These are phyloP conservation scores for Leccinum arenicola DNA, from an alignment of 768 basidiomycete species.

Conservation along the genomic window DNA sequence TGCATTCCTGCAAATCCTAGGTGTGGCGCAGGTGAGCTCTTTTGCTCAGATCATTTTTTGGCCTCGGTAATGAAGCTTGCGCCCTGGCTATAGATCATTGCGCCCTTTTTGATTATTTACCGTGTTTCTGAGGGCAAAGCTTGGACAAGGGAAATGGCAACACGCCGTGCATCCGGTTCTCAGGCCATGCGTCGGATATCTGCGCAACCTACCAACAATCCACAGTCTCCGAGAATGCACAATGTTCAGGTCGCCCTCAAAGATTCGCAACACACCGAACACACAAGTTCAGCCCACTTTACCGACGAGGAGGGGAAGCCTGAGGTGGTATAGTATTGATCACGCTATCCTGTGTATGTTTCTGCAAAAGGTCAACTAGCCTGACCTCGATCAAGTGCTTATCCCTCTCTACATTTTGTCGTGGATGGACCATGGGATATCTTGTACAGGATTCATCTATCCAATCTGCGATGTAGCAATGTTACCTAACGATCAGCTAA, in stretches of 20 bases:
- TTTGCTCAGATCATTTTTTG: neutral
- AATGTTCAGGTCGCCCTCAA: conserved; percentile 20
- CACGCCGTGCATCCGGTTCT: conserved; percentile 7
- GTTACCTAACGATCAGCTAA: neutral
- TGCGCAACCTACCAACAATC: neutral
- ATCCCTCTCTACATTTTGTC: neutral
- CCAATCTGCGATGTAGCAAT: neutral
- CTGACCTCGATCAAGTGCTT: neutral
- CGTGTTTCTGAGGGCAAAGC: conserved; percentile 47
- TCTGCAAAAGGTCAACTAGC: neutral
- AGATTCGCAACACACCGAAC: conserved; percentile 1
- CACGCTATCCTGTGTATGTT: neutral
- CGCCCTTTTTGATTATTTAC: conserved; percentile 46
- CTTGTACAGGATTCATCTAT: neutral
- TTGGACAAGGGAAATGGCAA: conserved; percentile 30
- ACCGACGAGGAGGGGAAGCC: conserved; percentile 7
- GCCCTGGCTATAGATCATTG: conserved; percentile 37
- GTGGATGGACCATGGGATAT: neutral
- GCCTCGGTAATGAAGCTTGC: neutral
- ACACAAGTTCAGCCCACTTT: conserved; percentile 3
- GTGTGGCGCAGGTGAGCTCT: conserved; percentile 26
- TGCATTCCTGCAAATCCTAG: conserved; percentile 31
- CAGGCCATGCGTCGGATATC: conserved; percentile 15
- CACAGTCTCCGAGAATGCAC: conserved; percentile 2
- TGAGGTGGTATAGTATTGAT: conserved; percentile 1